A percentile compares a stretch with the other conserved stretches of the same genome.
Evolutionary conservation across 2,329 filamentous ascomycete genomes (phyloP).

Genomic region (Aspergillus cejpii): DNA sequence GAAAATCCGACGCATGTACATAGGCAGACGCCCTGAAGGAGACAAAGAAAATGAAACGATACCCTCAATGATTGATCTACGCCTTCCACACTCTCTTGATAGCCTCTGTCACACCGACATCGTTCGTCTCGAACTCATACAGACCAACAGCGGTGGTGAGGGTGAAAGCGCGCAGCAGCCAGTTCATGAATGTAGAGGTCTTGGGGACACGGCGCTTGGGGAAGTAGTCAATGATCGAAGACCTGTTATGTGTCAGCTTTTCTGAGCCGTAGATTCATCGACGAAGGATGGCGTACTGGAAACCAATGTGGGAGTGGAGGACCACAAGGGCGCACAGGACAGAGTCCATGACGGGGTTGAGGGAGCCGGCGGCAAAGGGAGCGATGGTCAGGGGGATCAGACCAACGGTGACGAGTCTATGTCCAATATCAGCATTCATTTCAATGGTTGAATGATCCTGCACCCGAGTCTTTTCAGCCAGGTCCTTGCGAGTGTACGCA

Average conservation of each 20-base stretch:
- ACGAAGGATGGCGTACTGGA: conserved; percentile 56
- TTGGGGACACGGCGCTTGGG: conserved; percentile 64
- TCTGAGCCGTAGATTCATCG: neutral
- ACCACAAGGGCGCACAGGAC: conserved; percentile 75
- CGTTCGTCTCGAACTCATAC: conserved; percentile 99
- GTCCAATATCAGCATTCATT: conserved; percentile 4
- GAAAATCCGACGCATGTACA: conserved; percentile 29
- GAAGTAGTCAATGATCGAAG: conserved; percentile 85
- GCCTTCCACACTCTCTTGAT: conserved; percentile 87
- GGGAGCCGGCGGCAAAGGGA: conserved; percentile 83
- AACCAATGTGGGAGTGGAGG: conserved; percentile 91
- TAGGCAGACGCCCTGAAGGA: conserved; percentile 28
- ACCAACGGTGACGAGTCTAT: conserved; percentile 66
- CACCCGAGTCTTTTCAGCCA: neutral
- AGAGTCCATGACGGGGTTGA: conserved; percentile 85
- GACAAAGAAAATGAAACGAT: conserved; percentile 22
- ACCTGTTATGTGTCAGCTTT: conserved; percentile 35
- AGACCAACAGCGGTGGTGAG: conserved; percentile 76
- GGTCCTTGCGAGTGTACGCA: conserved; percentile 25
- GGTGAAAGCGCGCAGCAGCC: conserved; percentile 72
- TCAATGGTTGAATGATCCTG: neutral
- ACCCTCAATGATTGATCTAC: conserved; percentile 27
- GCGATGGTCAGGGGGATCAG: conserved; percentile 82
- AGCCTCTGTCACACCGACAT: conserved; percentile 86
- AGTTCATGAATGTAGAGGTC: conserved; percentile 60